Evolutionary conservation across 352 stramenopile genomes (phyloP), one percentile per base, ranked within the genome.

Genomic region (Phytophthora ramorum): DNA sequence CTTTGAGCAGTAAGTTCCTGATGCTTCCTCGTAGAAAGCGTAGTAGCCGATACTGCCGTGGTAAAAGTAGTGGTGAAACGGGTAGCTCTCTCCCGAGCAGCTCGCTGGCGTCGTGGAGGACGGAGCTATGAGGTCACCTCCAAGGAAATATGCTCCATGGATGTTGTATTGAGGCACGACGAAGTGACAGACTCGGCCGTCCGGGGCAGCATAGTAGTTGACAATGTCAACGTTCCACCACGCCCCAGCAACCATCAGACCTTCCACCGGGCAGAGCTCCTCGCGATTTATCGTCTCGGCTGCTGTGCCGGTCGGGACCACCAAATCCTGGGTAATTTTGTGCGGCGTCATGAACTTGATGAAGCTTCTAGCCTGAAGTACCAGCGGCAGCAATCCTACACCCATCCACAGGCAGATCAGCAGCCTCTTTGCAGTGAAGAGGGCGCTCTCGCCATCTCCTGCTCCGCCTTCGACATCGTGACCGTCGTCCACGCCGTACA

Each of bases 141-240:
- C 38, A 4, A 57, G 37, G 8, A 66, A 16, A 20, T 59, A 66
- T 1, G 41, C 26, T 34, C 58, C 58, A 19, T 66, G 58, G 16
- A 66, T 51, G 12, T 59, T 59, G 41, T 66, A 66, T 28, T 66
- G 58, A 14, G 58, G 58, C 19, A 66, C 30, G 1, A 66, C 54
- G 5, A 61, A 61, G 41, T 52, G 53, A 20, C 53, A 51, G 30
- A 61, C 10, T 22, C 3, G 22, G 3, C 19, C 41, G 6, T 53
- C 40, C 7, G 28, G 17, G 17, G 16, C 7, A 19, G 19, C 35
- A 20, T 46, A 54, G 19, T 61, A 61, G 40, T 61, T 41, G 3
- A 30, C 52, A n/a, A 44, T 14, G 16, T 1, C 40, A 20, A 54
- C 28, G 28, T 60, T 60, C 53, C 53, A 60, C 53, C 40, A 60